These are phyloP conservation scores for Scheffersomyces ergatensis DNA, from an alignment of 805 yeast species.

Conservation along the genomic window DNA sequence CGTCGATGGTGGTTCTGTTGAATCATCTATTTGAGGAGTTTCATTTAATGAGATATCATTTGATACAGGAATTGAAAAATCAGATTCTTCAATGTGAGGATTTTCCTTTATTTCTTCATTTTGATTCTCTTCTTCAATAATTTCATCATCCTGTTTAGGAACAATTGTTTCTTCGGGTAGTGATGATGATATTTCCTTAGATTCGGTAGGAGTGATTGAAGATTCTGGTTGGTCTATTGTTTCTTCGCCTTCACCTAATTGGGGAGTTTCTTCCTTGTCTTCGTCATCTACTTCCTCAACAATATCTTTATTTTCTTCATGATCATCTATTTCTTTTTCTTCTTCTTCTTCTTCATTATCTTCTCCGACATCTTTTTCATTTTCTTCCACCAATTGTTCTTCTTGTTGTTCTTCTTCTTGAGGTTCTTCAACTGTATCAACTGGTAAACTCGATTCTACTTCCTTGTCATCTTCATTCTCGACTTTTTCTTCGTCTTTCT, in stretches of 20 bases:
- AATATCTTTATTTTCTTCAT: background rate
- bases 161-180: constrained; percentile 1
- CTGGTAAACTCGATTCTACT: background rate
- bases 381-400: background rate
- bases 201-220: no score
- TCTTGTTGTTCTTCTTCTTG: background rate
- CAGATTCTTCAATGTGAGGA: no score
- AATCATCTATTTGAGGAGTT: no score
- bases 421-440: background rate
- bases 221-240: background rate
- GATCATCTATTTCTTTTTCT: background rate
- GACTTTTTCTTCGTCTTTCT: background rate
- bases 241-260: background rate
- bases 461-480: no score
- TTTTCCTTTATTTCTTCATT: background rate
- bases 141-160: constrained; percentile 3
- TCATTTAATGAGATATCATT: no score
- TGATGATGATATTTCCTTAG: background rate
- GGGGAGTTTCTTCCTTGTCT: background rate
- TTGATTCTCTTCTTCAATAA: constrained; percentile 3
- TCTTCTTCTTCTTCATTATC: background rate
- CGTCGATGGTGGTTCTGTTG: background rate
- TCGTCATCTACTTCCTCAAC: background rate
- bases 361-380: background rate
- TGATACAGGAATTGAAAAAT: no score